A percentile compares a stretch with the other conserved stretches of the same genome.
These are phyloP conservation scores for Silene conica DNA, from an alignment of 148 eudicot genomes.

Conservation along the genomic window DNA sequence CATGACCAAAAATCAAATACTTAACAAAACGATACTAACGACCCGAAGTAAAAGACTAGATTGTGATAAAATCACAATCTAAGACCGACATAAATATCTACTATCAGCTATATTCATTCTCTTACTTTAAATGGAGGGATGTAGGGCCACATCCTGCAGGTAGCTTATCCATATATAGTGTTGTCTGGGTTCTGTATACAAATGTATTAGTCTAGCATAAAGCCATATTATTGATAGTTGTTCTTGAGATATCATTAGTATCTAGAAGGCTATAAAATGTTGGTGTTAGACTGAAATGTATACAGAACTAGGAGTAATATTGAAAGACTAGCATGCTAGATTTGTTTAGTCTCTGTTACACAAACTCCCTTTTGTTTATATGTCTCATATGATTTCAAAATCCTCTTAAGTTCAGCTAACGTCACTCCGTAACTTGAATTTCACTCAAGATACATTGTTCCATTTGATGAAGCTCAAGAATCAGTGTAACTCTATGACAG, in stretches of 20 bases:
- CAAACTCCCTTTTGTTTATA: background rate
- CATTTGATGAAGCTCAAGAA: background rate
- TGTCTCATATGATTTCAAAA: background rate
- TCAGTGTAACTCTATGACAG: background rate
- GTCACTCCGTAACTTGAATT: background rate
- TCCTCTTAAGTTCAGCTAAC: no score
- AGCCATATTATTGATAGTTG: background rate
- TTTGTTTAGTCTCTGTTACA: background rate
- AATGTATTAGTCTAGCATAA: background rate
- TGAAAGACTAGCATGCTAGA: background rate
- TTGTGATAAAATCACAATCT: no score
- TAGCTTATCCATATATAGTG: background rate
- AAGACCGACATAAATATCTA: no score
- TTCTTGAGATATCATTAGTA: background rate
- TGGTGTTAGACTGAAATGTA: background rate
- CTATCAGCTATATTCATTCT: conserved; percentile 4
- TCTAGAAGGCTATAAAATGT: background rate
- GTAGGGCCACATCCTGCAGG: background rate
- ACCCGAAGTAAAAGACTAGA: no score
- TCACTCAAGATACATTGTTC: background rate
- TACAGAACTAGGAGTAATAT: background rate
- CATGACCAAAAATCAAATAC: no score
- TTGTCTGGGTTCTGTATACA: background rate
- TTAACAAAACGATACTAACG: no score
- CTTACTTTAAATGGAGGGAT: background rate